A percentile compares a stretch with the other conserved stretches of the same genome.
phyloP scores from a whole-genome alignment of 495 filamentous ascomycete species.

The Penicillium cataractarum region DNA sequence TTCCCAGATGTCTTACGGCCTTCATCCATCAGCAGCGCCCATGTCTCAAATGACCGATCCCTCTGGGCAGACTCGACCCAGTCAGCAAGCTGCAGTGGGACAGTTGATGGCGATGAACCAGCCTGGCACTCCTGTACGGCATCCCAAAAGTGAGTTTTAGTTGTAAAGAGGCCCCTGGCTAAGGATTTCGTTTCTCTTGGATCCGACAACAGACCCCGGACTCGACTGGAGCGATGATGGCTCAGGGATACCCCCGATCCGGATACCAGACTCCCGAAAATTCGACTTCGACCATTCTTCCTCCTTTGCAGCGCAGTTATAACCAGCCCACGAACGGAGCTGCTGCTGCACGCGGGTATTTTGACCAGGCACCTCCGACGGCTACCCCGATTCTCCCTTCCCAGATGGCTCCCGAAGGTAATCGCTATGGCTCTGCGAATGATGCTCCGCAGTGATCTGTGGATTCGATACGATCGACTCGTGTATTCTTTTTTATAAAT shows the following conservation, averaged over 20 bases:
- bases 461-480: constrained; percentile 2
- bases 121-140: constrained; percentile 50
- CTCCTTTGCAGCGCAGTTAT: constrained; percentile 45
- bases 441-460: constrained; percentile 46
- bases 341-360: constrained; percentile 36
- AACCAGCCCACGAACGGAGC: constrained; percentile 40
- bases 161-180: constrained; percentile 31
- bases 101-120: constrained; percentile 47
- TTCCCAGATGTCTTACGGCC: constrained; percentile 41
- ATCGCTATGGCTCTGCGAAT: constrained; percentile 43
- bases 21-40: constrained; percentile 36
- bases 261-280: constrained; percentile 34
- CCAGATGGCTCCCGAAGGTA: constrained; percentile 41
- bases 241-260: constrained; percentile 43
- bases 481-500: background rate
- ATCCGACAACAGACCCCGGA: constrained; percentile 40
- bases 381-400: constrained; percentile 47
- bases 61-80: constrained; percentile 38
- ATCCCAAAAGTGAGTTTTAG: constrained; percentile 33
- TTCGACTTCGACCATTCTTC: constrained; percentile 43
- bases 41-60: constrained; percentile 46
- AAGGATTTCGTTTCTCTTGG: constrained; percentile 31
- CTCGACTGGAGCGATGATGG: constrained; percentile 47
- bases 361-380: constrained; percentile 39
- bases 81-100: constrained; percentile 48